Conservation (phyloP, 2,329 filamentous ascomycete genomes). For the Calonectria pauciramosa region DNA sequence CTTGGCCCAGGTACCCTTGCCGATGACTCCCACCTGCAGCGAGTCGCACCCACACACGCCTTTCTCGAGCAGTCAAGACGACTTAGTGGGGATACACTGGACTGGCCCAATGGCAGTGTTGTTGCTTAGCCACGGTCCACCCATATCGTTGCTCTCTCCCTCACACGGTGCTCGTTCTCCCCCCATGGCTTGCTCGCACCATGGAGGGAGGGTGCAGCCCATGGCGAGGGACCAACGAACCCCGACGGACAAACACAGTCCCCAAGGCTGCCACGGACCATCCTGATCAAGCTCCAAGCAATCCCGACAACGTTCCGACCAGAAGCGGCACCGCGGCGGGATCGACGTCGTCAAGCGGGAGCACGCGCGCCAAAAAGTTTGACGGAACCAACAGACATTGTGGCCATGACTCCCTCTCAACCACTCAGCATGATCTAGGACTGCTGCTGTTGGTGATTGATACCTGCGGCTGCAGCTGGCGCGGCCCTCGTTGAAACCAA, state of each 20-base stretch:
- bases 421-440: background rate
- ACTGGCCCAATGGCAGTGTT: slow-evolving; percentile 23
- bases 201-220: slow-evolving; percentile 13
- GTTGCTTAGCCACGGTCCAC: slow-evolving; percentile 22
- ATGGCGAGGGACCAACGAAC: background rate
- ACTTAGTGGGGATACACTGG: background rate
- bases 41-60: slow-evolving; percentile 13
- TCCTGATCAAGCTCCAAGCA: background rate
- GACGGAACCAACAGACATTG: slow-evolving; percentile 1
- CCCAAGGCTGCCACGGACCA: slow-evolving; percentile 17
- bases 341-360: slow-evolving; percentile 1
- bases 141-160: background rate
- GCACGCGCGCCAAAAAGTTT: slow-evolving; percentile 5
- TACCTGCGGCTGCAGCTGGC: slow-evolving; percentile 28
- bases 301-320: background rate
- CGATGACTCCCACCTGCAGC: slow-evolving; percentile 42
- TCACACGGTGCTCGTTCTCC: background rate
- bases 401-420: slow-evolving; percentile 33
- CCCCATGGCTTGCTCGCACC: background rate
- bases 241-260: background rate
- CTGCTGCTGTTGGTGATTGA: slow-evolving; percentile 17
- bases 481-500: slow-evolving; percentile 41
- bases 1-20: slow-evolving; percentile 23
- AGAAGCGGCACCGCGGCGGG: background rate
- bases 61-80: background rate